Evolutionary conservation across 106 monocot species (phyloP).

Genomic region (Phalaenopsis aphrodite): DNA sequence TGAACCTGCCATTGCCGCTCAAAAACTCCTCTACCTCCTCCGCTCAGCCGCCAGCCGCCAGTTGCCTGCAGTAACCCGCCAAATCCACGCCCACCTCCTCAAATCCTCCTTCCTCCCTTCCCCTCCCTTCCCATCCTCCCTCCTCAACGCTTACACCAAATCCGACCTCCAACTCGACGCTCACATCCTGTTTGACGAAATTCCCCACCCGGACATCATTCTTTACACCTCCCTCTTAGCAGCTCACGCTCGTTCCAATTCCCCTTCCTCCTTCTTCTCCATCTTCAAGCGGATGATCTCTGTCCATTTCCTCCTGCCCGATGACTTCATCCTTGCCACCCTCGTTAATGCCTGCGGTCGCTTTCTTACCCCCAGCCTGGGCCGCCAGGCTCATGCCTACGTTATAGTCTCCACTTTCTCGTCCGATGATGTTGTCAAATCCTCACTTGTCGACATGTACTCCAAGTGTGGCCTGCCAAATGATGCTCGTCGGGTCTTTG

Average conservation of each 20-base stretch:
- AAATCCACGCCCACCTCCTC: slow-evolving; percentile 48
- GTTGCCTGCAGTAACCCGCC: not conserved
- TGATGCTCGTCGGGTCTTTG: slow-evolving; percentile 71
- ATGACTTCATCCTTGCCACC: slow-evolving; percentile 53
- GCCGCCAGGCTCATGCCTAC: slow-evolving; percentile 55
- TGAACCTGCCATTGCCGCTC: not conserved
- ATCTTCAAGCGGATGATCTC: slow-evolving; percentile 37
- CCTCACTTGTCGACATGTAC: slow-evolving; percentile 79
- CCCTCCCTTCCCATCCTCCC: slow-evolving; percentile 27
- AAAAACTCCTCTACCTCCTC: not conserved
- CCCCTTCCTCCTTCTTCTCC: slow-evolving; percentile 24
- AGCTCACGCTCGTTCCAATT: slow-evolving; percentile 30
- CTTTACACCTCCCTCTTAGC: slow-evolving; percentile 48
- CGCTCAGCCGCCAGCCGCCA: not conserved
- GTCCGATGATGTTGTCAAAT: slow-evolving; percentile 49
- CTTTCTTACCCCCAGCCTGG: slow-evolving; percentile 22
- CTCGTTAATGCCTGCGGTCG: slow-evolving; percentile 47
- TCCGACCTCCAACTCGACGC: slow-evolving; percentile 27
- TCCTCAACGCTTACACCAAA: slow-evolving; percentile 43
- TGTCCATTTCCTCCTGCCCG: slow-evolving; percentile 22
- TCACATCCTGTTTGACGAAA: slow-evolving; percentile 51
- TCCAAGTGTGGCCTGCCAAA: slow-evolving; percentile 37
- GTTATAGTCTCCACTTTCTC: slow-evolving; percentile 26
- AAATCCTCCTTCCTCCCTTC: slow-evolving; percentile 32
- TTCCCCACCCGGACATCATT: slow-evolving; percentile 29